Base-by-base conservation (phyloP, 768 basidiomycete species). In the Rhizopogon vulgaris region DNA sequence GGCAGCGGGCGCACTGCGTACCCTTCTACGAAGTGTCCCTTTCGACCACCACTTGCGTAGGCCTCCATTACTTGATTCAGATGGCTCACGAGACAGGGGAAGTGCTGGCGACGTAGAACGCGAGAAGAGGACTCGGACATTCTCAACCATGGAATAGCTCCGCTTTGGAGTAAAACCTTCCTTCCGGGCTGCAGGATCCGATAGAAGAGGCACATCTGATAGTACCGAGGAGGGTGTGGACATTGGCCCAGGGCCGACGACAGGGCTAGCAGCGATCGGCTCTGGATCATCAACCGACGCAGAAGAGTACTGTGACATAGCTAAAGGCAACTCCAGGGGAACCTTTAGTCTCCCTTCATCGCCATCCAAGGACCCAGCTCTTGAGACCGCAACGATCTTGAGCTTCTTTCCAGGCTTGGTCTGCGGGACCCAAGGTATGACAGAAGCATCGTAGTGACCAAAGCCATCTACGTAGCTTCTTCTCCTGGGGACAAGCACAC, bases 401-500 rank as follows among this genome's bases (percentile, higher is more conserved):
- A 69, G 66, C 48, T 59, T 64, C 40, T 52, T 64, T 3, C 39
- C 22, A 3, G 52, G 48, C 24, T 57, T 70, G 40, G 43, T 32
- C 7, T 47, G 15, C 15, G 30, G 32, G 7, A 37, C 17, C 32
- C 18, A 22, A 24, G 51, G 45, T 30, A 25, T 48, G 10, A 22
- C 42, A 46, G 51, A 32, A 4, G 25, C 49, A 17, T 32, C 27
- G 3, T 25, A 24, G 8, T 22, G 25, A 8, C 28, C 17, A 17
- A 38, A 53, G 41, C 39, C 58, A 27, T 71, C 70, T 9, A 72
- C 62, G 27, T 78, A 71, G 53, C 81, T 79, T 64, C 72, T 80
- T 56, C 79, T 75, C 51, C 85, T 72, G 25, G 80, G 78, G 41
- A 87, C 78, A 24, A 84, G 76, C 18, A 88, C 78, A 47, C 85